Base-by-base conservation (phyloP, 163 green algal genomes). In the Scenedesmus sp. region DNA sequence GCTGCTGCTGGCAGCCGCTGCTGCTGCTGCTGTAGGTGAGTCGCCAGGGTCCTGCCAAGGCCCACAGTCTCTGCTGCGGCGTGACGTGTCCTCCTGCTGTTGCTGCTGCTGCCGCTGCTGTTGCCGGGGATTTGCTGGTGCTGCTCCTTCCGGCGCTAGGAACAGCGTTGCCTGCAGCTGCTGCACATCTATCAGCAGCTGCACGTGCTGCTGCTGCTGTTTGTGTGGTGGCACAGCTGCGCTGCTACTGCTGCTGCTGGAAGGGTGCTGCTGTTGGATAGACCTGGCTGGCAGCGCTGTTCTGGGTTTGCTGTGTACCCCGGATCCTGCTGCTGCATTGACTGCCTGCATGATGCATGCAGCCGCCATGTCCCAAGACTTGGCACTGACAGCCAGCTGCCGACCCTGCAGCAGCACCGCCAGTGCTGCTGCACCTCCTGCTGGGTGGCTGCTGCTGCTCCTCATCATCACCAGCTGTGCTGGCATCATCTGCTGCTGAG, bases 161-260 rank as follows among this genome's bases (percentile, higher is more conserved):
- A 87, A 91, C 73, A 91, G 26, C 76, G 55, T 52, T 20, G 81
- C 66, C 52, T 92, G 82, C 73, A 91, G 90, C 79, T 90, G 62
- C 34, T 90, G 55, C 1, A 83, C 87, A 57, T 83, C 84, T 12
- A 92, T 2, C 57, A 90, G 82, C 9, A 94, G 18, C 66, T 93
- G 83, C 18, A 92, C 7, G 52, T 86, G 46, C 90, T 34, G 74
- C 87, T 86, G 34, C 9, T 20, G 34, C n/a, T 59, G 57, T 1
- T 74, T 3, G 2, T 54, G 9, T 60, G n/a, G 6, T 56, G 56
- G 20, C 54, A 16, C 82, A 16, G 55, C 79, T 74, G 52, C 52
- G 6, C 52, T 86, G 74, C n/a, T 16, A 4, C 2, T 56, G 74
- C n/a, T 55, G 18, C 79, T 86, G 79, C 8, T 59, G 79, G 12